Evolutionary conservation across 768 basidiomycete genomes (phyloP).

Genomic region (Tremella yokohamensis): DNA sequence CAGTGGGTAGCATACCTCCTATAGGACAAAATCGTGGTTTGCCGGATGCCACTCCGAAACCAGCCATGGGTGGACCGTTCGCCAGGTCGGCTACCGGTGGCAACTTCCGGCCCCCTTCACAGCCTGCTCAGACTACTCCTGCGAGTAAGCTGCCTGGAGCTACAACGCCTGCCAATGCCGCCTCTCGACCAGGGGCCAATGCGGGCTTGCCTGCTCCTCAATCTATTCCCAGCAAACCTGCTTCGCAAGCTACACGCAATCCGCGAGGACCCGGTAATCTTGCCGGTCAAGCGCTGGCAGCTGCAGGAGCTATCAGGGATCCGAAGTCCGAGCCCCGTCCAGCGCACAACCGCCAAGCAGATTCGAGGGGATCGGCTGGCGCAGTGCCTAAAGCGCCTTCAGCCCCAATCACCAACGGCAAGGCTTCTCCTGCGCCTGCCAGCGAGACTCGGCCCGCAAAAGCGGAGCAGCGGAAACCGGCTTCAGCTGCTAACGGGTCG

Average conservation of each 20-base stretch:
- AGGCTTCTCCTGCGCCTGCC: conserved; percentile 7
- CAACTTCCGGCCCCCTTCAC: conserved; percentile 1
- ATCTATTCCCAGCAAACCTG: neutral
- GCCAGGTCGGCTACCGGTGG: too few species aligned
- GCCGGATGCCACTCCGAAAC: too few species aligned
- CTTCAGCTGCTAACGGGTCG: neutral
- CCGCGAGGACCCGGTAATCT: conserved; percentile 7
- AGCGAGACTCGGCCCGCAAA: neutral
- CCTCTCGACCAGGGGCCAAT: conserved; percentile 5
- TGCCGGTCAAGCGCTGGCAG: conserved; percentile 5
- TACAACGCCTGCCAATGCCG: conserved; percentile 4
- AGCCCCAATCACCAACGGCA: conserved; percentile 10
- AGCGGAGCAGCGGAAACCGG: neutral
- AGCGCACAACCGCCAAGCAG: neutral
- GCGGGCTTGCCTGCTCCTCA: conserved; percentile 2
- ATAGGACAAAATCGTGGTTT: too few species aligned
- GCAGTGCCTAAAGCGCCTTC: neutral
- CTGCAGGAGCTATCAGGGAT: neutral
- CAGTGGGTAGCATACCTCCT: neutral
- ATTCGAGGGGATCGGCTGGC: neutral
- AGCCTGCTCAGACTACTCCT: conserved; percentile 1
- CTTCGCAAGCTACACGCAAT: conserved; percentile 1
- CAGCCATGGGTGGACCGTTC: too few species aligned
- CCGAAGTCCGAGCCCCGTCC: neutral
- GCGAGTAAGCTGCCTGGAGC: neutral